These are phyloP conservation scores for Iberis amara DNA, from an alignment of 441 rosid genomes.

Conservation along the genomic window DNA sequence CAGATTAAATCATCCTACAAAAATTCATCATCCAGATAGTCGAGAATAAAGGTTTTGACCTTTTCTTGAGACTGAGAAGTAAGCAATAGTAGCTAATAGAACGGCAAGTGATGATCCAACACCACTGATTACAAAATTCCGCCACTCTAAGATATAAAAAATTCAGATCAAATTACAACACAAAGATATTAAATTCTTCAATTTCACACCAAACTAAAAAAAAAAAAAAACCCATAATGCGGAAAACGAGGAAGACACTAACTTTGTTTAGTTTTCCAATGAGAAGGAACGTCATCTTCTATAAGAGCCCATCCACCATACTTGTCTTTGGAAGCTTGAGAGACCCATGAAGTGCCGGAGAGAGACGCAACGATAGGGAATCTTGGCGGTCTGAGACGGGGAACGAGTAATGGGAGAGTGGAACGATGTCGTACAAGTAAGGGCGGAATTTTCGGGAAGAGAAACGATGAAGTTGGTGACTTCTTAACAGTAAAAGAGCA, in stretches of 20 bases:
- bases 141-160: constrained; percentile 35
- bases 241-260: background rate
- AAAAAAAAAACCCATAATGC: background rate
- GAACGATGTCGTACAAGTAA: constrained; percentile 38
- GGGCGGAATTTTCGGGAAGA: constrained; percentile 29
- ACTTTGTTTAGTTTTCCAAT: constrained; percentile 40
- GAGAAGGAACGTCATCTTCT: constrained; percentile 37
- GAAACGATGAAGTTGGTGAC: constrained; percentile 29
- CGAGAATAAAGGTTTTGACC: constrained; percentile 29
- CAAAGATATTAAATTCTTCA: background rate
- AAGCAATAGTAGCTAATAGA: constrained; percentile 51
- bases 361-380: constrained; percentile 39
- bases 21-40: background rate
- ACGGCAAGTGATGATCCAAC: constrained; percentile 47
- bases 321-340: constrained; percentile 29
- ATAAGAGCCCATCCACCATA: constrained; percentile 66
- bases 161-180: background rate
- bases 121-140: constrained; percentile 39
- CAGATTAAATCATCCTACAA: background rate
- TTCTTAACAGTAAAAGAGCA: constrained; percentile 25
- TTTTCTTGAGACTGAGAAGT: constrained; percentile 47
- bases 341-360: constrained; percentile 47
- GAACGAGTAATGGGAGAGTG: constrained; percentile 28
- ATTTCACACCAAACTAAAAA: background rate
- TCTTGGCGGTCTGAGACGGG: constrained; percentile 31